Base-by-base conservation (phyloP, 169 alveolate genomes). In the Eimeria necatrix region DNA sequence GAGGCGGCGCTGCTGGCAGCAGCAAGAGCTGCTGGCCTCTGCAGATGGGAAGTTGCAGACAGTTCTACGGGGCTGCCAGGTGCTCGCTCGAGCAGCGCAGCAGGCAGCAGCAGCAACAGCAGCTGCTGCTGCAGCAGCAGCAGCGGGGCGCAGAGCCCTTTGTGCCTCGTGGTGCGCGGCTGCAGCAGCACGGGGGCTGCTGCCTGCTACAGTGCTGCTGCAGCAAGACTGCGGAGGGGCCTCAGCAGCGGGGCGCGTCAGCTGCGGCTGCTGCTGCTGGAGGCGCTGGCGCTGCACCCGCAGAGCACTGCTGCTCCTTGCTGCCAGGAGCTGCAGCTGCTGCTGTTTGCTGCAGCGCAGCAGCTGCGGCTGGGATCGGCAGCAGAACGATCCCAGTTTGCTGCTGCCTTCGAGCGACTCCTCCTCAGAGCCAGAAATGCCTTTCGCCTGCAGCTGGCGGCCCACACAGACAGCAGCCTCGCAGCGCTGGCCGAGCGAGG, bases 241-340 rank as follows among this genome's bases (percentile, higher is more conserved):
- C 52, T 80, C 18, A 49, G 48, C 89, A 80, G 89, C 70, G 89
- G 89, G 5, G 52, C 41, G 51, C 61, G 70, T 5, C 70, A 56
- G 41, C 70, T 4, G 61, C 61, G 89, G 41, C 20, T 80, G 61
- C 68, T 24, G 41, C 26, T 80, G 70, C 89, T 80, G 70, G 89
- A 80, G 71, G 89, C 89, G 32, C 52, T 80, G 48, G 49, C 89
- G 56, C 70, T 49, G 70, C 89, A 80, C n/a, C 70, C 61, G 48
- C 89, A 80, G 49, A 20, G 70, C 26, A 80, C 89, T 48, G 89
- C 89, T 14, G 89, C 89, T 14, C 89, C 89, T 4, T 20, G 2
- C 41, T 80, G 89, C 52, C 60, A 80, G 70, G 89, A 80, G 70
- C 89, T 80, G 68, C 89, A 80, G 89, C 89, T 80, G 71, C 89